Percentiles rank a stretch among this genome's conserved stretches.
phyloP scores from a whole-genome alignment of 2,329 filamentous ascomycete species.

The Paradendryphiella salina region DNA sequence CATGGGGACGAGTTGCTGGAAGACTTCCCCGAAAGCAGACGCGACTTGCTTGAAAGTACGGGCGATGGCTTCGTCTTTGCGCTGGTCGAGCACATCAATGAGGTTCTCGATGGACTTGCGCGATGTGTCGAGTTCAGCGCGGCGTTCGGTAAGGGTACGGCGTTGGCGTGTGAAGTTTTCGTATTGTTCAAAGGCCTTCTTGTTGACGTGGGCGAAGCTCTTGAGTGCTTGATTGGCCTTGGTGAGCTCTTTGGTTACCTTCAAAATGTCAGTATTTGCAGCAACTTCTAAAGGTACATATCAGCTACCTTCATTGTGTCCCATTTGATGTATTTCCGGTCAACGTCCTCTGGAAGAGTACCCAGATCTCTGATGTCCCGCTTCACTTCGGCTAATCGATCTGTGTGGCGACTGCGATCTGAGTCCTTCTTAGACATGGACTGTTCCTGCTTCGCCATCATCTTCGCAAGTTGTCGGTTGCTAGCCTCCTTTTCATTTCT shows the following conservation, averaged over 20 bases:
- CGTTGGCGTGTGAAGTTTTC: constrained; percentile 94
- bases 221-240: constrained; percentile 92
- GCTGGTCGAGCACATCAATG: constrained; percentile 87
- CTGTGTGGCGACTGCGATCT: constrained; percentile 77
- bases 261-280: constrained; percentile 19
- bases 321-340: constrained; percentile 85
- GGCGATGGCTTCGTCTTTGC: constrained; percentile 97
- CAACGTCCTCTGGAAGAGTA: constrained; percentile 89
- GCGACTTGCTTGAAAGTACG: constrained; percentile 98
- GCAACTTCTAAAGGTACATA: not conserved
- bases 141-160: constrained; percentile 79
- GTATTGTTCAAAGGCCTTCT: constrained; percentile 99
- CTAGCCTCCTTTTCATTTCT: constrained; percentile 68
- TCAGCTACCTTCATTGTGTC: constrained; percentile 70
- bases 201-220: constrained; percentile 98
- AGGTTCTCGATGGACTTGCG: constrained; percentile 89
- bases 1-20: constrained; percentile 91
- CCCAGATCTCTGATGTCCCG: constrained; percentile 92
- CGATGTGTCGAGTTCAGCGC: constrained; percentile 83
- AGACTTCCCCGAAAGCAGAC: constrained; percentile 87
- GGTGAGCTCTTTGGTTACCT: constrained; percentile 65
- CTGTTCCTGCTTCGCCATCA: constrained; percentile 85
- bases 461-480: constrained; percentile 73
- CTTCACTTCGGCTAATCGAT: constrained; percentile 77
- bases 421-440: constrained; percentile 89